Evolutionary conservation across 2,329 filamentous ascomycete species (phyloP), one percentile per base, ranked within the genome.

Genomic region (Stromatinia cepivora): DNA sequence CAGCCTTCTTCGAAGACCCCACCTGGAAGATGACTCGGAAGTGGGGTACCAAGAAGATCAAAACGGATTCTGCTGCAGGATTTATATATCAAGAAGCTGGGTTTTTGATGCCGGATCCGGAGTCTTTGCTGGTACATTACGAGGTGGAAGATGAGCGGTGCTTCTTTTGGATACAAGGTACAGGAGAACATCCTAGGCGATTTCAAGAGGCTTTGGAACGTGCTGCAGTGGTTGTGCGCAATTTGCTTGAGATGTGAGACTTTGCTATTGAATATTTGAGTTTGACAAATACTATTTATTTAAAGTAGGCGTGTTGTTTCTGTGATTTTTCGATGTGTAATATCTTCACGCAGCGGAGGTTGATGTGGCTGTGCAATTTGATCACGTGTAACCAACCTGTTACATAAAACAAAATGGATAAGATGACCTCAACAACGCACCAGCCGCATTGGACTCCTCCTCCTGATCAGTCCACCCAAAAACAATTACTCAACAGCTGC

Each of bases 121-220:
- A 58, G 31, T 34, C 31, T 22, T 42, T 58, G 4, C 39, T 34
- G 31, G 39, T 39, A 20, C 56, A 58, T 58, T 58, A 58, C 31
- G 56, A 58, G 15, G 56, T 58, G 25, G 31, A 58, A 39, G 56
- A 58, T 58, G 25, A 58, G 48, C 48, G 48, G 48, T 50, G 48
- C 48, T 50, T 50, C 48, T 50, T 50, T 50, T 25, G 48, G 48
- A 25, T 50, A 13, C 48, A 50, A 22, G 48, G 48, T 50, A 50
- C 9, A n/a, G 48, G 22, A 22, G n/a, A 50, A 25, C 48, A 50
- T 50, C n/a, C 48, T 25, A 50, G 8, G n/a, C 48, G 8, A 50
- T 50, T 50, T 25, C 48, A 50, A 5, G n/a, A n/a, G 22, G 20
- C 48, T 50, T 50, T 50, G 48, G 48, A 50, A 50, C n/a, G 48